Evolutionary conservation across 805 yeast genomes (phyloP).

Genomic region (Hanseniaspora clermontiae): DNA sequence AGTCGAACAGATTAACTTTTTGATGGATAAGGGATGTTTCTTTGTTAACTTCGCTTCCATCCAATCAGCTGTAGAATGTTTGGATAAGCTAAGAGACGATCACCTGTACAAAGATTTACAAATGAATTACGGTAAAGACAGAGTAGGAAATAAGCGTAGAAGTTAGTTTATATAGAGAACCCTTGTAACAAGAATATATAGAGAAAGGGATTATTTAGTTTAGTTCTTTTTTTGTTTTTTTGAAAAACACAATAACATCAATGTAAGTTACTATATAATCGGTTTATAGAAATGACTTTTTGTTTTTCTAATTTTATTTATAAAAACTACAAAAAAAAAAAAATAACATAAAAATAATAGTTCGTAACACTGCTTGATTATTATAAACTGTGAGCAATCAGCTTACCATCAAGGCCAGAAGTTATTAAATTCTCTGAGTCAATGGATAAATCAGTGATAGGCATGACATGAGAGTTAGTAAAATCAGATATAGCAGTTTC

Average conservation of each 20-base stretch:
- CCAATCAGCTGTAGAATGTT: constrained; percentile 80
- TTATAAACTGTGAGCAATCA: background rate
- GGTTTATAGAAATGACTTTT: no score
- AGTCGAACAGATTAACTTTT: constrained; percentile 84
- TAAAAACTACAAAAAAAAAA: background rate
- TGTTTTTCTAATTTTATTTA: no score
- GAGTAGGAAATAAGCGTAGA: constrained; percentile 83
- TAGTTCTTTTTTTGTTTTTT: no score
- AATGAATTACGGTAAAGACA: constrained; percentile 83
- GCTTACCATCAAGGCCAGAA: constrained; percentile 81
- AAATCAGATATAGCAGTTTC: background rate
- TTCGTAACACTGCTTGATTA: background rate
- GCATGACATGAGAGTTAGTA: constrained; percentile 55
- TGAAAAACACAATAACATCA: no score
- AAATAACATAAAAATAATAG: background rate
- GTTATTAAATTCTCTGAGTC: constrained; percentile 47
- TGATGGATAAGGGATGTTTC: constrained; percentile 74
- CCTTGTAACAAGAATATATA: background rate
- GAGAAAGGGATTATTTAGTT: background rate
- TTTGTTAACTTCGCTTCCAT: constrained; percentile 86
- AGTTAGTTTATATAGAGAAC: background rate
- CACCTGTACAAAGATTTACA: constrained; percentile 57
- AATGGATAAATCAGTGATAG: constrained; percentile 56
- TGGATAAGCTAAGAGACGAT: constrained; percentile 76
- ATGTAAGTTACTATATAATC: no score